phyloP scores from a whole-genome alignment of 2,329 filamentous ascomycete genomes.

The Fusarium denticulatum region DNA sequence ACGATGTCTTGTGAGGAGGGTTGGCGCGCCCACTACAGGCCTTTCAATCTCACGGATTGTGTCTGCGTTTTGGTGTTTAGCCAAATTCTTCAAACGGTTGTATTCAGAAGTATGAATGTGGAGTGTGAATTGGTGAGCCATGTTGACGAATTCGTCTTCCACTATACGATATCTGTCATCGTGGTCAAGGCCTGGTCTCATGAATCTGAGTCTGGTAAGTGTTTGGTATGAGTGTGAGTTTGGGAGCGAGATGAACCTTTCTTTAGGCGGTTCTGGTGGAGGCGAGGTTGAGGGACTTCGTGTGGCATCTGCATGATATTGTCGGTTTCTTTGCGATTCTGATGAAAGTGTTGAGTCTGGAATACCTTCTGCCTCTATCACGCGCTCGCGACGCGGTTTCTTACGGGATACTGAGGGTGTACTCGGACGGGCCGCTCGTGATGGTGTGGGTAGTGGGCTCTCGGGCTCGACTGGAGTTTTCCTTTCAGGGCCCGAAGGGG shows the following conservation, averaged over 20 bases:
- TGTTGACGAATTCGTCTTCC: constrained; percentile 78
- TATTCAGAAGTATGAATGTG: constrained; percentile 85
- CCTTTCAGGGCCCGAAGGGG: constrained; percentile 9
- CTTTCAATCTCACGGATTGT: constrained; percentile 62
- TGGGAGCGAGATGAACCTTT: constrained; percentile 51
- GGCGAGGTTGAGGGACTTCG: constrained; percentile 62
- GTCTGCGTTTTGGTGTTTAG: constrained; percentile 64
- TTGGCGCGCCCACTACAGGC: constrained; percentile 57
- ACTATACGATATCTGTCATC: constrained; percentile 86
- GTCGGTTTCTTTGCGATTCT: not conserved
- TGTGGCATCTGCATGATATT: constrained; percentile 25
- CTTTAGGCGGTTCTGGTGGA: constrained; percentile 57
- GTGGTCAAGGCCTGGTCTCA: constrained; percentile 70
- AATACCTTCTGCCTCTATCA: constrained; percentile 40
- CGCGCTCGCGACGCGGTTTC: constrained; percentile 36
- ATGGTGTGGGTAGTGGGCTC: constrained; percentile 1
- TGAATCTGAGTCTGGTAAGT: constrained; percentile 57
- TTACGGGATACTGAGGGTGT: constrained; percentile 14
- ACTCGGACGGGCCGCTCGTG: constrained; percentile 4
- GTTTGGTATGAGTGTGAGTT: not conserved
- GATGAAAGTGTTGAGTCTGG: not conserved
- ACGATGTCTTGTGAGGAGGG: constrained; percentile 38
- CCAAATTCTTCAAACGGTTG: constrained; percentile 68
- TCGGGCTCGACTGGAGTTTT: constrained; percentile 12
- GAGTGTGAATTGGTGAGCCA: constrained; percentile 75